Conservation (phyloP, 108 stramenopile genomes). For the Nannochloropsis gaditana region DNA sequence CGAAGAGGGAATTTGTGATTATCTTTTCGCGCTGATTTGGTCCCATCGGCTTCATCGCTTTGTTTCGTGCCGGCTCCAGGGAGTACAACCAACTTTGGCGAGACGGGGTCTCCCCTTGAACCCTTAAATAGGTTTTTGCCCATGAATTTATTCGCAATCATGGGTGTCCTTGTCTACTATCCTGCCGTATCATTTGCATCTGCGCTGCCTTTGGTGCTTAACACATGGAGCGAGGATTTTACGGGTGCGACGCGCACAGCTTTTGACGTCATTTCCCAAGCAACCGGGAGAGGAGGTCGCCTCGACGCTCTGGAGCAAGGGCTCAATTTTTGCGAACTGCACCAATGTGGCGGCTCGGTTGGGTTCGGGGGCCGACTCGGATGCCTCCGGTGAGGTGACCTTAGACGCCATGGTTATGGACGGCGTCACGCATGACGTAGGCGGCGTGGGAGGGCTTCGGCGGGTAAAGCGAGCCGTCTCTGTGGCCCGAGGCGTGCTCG, state of each 20-base stretch:
- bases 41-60: too few species aligned
- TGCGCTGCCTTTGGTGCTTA: constrained; percentile 24
- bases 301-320: constrained; percentile 42
- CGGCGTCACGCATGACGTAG: constrained; percentile 42
- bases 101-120: too few species aligned
- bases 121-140: too few species aligned
- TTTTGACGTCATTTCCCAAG: constrained; percentile 18
- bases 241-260: constrained; percentile 26
- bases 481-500: constrained; percentile 51
- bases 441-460: constrained; percentile 45
- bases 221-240: constrained; percentile 39
- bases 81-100: too few species aligned
- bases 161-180: not conserved
- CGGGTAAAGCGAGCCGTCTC: constrained; percentile 44
- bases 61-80: too few species aligned
- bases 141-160: too few species aligned
- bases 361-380: constrained; percentile 49
- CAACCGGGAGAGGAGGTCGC: not conserved
- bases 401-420: constrained; percentile 55
- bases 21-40: too few species aligned
- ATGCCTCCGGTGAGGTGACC: constrained; percentile 44
- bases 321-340: constrained; percentile 38
- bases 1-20: too few species aligned
- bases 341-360: constrained; percentile 39
- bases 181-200: not conserved